These are phyloP conservation scores for Magnusiomyces paraingens DNA, from an alignment of 1,139 yeast species.

Conservation along the genomic window DNA sequence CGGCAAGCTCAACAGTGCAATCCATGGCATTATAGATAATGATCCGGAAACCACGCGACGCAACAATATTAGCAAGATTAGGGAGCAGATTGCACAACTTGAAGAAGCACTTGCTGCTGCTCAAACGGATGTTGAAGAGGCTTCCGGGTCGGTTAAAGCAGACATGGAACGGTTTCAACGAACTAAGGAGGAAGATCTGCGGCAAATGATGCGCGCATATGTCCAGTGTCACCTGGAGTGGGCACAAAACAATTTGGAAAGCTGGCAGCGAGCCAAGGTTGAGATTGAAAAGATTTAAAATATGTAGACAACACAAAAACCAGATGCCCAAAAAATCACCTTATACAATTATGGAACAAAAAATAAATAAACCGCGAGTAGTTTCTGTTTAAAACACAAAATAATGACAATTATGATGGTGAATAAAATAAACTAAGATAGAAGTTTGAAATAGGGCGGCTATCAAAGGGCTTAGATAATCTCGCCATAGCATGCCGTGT, in stretches of 20 bases:
- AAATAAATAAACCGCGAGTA: no score
- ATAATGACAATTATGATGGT: no score
- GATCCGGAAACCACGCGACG: conserved; percentile 63
- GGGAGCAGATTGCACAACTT: conserved; percentile 46
- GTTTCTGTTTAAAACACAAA: no score
- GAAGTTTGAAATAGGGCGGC: no score
- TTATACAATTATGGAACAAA: no score
- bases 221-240: conserved; percentile 56
- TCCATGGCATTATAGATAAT: conserved; percentile 62
- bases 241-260: conserved; percentile 64
- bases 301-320: no score
- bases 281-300: conserved; percentile 36
- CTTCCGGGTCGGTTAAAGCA: conserved; percentile 43
- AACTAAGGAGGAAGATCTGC: conserved; percentile 39
- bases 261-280: conserved; percentile 61
- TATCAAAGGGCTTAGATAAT: no score
- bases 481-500: no score
- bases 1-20: conserved; percentile 52
- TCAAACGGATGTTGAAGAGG: conserved; percentile 47
- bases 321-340: no score
- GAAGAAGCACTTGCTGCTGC: conserved; percentile 56
- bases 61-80: conserved; percentile 47
- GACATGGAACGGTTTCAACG: conserved; percentile 47
- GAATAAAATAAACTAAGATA: no score
- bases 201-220: conserved; percentile 48